Evolutionary conservation across 345 rosid genomes (phyloP), one percentile per base, ranked within the genome.

Genomic region (Acer yangbiense): DNA sequence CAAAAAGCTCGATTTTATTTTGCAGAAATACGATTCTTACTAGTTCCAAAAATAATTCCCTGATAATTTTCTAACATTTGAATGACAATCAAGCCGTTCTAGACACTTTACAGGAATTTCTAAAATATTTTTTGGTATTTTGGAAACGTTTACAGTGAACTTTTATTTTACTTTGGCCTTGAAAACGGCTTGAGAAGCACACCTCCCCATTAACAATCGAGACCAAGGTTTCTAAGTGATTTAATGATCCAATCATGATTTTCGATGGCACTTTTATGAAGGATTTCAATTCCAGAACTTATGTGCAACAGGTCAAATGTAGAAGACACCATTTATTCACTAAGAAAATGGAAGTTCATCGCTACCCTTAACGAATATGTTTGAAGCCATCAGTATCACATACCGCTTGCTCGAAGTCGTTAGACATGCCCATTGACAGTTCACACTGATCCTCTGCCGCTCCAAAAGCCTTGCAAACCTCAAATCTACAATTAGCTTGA

Each of bases 371-470:
- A 4, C 39, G 6, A 32, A 32, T 32, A 32, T 32, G 39, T 32
- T 32, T 32, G 39, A 32, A 32, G 39, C 6, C 39, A 32, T 32
- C 39, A 4, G 12, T 35, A 46, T 55, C 72, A 10, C 83, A 79
- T 84, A 93, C 98, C 50, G 98, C 98, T 89, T 78, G 88, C 90
- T 95, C 97, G 74, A 90, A 95, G 80, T 95, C 98, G 73, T 92
- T 86, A 0, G 98, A 95, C 98, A 95, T 95, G 82, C 98, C 98
- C 98, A 93, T 95, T 14, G 98, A 95, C 48, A 95, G 88, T 85
- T 95, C 98, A 75, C 91, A 92, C 32, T 88, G 85, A 73, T 89
- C 89, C 90, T 88, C 97, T 46, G 77, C 65, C 84, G 88, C 81
- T 78, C 90, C 90, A 21, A 95, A 90, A 29, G 88, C 95, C 92